Percentiles rank a stretch among this genome's conserved stretches.
These are phyloP conservation scores for Colletotrichum magnum DNA, from an alignment of 2,329 filamentous ascomycete species.

Conservation along the genomic window DNA sequence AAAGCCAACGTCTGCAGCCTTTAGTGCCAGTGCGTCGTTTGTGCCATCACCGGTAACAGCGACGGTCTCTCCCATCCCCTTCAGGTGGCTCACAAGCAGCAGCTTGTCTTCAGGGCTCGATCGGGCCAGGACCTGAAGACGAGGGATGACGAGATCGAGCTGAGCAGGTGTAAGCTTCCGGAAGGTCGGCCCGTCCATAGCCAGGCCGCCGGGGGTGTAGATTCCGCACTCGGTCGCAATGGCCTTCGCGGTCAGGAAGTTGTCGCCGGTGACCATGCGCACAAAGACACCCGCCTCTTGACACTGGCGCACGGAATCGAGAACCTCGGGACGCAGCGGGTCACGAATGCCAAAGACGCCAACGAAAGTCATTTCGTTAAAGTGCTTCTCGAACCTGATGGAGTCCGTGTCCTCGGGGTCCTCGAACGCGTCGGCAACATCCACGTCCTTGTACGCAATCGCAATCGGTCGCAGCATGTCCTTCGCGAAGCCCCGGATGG, in stretches of 20 bases:
- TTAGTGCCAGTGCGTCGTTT: constrained; percentile 73
- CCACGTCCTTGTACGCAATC: constrained; percentile 76
- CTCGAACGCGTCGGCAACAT: constrained; percentile 48
- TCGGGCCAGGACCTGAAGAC: constrained; percentile 74
- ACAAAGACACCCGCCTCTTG: constrained; percentile 61
- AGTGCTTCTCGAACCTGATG: constrained; percentile 37
- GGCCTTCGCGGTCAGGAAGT: constrained; percentile 77
- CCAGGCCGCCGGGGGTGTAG: constrained; percentile 68
- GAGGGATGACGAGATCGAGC: constrained; percentile 71
- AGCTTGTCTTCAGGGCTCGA: constrained; percentile 78
- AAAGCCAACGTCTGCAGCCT: constrained; percentile 74
- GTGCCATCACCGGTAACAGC: constrained; percentile 74
- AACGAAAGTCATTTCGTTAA: constrained; percentile 61
- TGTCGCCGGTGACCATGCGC: constrained; percentile 65
- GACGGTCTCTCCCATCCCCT: constrained; percentile 72
- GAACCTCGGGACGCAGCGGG: constrained; percentile 60
- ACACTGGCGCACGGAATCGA: constrained; percentile 56
- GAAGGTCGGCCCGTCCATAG: constrained; percentile 80
- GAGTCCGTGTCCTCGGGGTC: constrained; percentile 35
- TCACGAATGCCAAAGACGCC: constrained; percentile 68
- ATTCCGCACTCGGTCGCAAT: constrained; percentile 84
- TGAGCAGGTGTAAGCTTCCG: constrained; percentile 71
- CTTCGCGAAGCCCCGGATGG: constrained; percentile 69
- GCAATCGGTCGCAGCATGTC: constrained; percentile 77
- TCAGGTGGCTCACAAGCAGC: constrained; percentile 72